Evolutionary conservation across 805 yeast species (phyloP), one percentile per base, ranked within the genome.

Genomic region (Nakazawaea wyomingensis): DNA sequence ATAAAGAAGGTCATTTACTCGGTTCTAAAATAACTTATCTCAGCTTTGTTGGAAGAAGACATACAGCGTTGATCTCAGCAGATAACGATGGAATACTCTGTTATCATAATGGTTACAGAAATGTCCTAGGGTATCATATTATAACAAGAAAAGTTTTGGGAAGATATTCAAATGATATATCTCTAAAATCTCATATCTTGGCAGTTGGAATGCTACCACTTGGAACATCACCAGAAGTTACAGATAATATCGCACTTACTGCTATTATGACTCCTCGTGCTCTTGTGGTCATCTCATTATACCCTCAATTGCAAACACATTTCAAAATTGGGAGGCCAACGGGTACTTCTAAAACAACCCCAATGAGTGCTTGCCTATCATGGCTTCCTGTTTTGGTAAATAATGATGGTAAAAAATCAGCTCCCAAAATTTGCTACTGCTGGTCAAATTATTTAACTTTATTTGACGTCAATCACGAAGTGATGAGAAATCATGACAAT

Each of bases 361-460:
- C 64, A 0, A 42, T 62, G 21, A 51, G 69, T 8, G 85, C 81
- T 0, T 66, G 75, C 46, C 53, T 80, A 7, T 60, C 73, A 13
- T 83, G 91, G 93, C 80, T 67, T 50, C 93, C 93, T 0, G 73
- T 71, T 9, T 59, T 65, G 3, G 52, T 53, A 8, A 46, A 44
- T 27, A 50, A 49, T 13, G 54, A 54, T 22, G 52, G 59, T 6
- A 39, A 44, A n/a, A 43, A 33, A 55, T 51, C 51, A 54, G 52
- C 61, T 0, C 75, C 87, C 0, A 61, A 70, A 46, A 57, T 86
- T 33, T 90, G 85, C 0, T 85, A 80, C 49, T 68, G 85, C 30
- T 84, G 88, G 84, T 67, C 76, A n/a, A 78, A 80, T 46, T 65
- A 69, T 6, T 52, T 85, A 41, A 76, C 80, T 0, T 53, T 86